Base-by-base conservation (phyloP, 225 moss, liverwort and hornwort species). In the Sphagnum contortum region DNA sequence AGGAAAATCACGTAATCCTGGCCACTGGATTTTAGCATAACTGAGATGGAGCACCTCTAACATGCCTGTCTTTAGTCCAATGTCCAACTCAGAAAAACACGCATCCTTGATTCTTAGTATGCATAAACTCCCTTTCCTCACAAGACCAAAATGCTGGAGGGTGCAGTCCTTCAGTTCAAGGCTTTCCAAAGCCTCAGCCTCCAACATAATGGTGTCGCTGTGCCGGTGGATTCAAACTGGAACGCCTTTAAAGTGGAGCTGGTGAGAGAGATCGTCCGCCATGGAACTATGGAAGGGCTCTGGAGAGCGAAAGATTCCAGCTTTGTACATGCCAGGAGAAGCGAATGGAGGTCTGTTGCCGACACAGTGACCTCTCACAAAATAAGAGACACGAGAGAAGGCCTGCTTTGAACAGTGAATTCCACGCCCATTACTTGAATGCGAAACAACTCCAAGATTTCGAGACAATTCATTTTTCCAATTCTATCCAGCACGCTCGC, bases 321-420 rank as follows among this genome's bases (percentile, higher is more conserved):
- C 76, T 80, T 87, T 14, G 89, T 83, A 65, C 89, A 90, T 56
- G 87, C 87, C 51, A 81, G 76, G 48, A 90, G 77, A 53, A 90
- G 82, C 46, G 76, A 76, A 69, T 87, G 84, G 58, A 90, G 84
- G 65, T 87, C 80, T 49, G 65, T 51, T 50, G 81, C 75, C 1
- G 84, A 84, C 60, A 90, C 81, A 64, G 51, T 78, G 8, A 90
- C 89, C 44, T 73, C 76, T 51, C 80, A 80, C 54, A 90, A 84
- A 7, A 81, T 87, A 48, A 90, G 82, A 55, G 77, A 75, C 66
- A 76, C 68, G 48, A 87, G 84, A 60, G 84, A 83, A 48, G 87
- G 83, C 65, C 84, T 84, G 59, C 73, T 78, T 60, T 70, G 81
- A 46, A 82, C 63, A 58, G 68, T 68, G 3, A 85, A 83, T 64